These are phyloP conservation scores for Plasmodium ovale DNA, from an alignment of 169 alveolate genomes.

Conservation along the genomic window DNA sequence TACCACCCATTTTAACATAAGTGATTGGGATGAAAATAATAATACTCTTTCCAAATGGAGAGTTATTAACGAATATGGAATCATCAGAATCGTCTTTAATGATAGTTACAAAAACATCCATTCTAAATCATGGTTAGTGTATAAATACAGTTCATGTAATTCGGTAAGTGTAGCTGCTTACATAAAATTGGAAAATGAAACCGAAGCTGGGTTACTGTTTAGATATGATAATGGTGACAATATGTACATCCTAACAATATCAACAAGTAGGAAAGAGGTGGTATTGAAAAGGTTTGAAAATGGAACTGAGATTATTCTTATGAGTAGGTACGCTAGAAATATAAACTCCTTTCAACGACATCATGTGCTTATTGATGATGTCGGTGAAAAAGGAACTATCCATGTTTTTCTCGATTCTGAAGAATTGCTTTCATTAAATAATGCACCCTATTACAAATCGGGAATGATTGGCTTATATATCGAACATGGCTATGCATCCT, in stretches of 20 bases:
- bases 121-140: constrained; percentile 18
- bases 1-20: neutral
- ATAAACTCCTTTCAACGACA: constrained; percentile 63
- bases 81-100: constrained; percentile 17
- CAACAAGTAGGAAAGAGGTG: constrained; percentile 24
- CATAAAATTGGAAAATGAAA: constrained; percentile 45
- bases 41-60: constrained; percentile 29
- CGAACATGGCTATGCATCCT: constrained; percentile 43
- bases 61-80: constrained; percentile 40
- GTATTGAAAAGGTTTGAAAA: constrained; percentile 44
- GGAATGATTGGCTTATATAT: constrained; percentile 37
- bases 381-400: constrained; percentile 48
- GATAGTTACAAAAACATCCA: constrained; percentile 7
- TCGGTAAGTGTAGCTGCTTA: constrained; percentile 22
- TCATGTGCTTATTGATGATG: constrained; percentile 42
- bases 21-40: constrained; percentile 27
- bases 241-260: constrained; percentile 57
- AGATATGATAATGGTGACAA: constrained; percentile 59
- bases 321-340: constrained; percentile 16
- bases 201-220: constrained; percentile 60
- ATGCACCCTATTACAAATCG: constrained; percentile 39
- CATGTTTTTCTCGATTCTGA: constrained; percentile 14
- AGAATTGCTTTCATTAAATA: constrained; percentile 24
- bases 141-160: constrained; percentile 43
- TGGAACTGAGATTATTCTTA: constrained; percentile 27